Evolutionary conservation across 352 stramenopile genomes (phyloP), one percentile per base, ranked within the genome.

Genomic region (Globisporangium emineosum): DNA sequence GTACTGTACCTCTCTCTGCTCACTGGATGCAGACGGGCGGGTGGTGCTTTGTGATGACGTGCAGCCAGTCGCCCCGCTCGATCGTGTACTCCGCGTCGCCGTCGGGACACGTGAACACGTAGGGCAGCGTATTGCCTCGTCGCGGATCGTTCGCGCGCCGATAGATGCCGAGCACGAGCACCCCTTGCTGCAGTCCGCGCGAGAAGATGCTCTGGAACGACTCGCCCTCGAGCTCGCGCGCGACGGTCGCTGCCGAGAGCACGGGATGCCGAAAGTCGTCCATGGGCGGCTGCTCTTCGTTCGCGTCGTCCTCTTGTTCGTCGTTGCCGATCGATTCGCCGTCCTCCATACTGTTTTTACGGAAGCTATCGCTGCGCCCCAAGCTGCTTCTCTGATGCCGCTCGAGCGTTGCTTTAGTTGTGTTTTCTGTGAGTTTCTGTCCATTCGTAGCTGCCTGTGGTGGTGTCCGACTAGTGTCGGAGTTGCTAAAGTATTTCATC

Each of bases 21-120:
- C 58, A 78, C 25, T 61, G 55, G 49, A 85, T 77, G n/a, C 54
- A 67, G 35, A 83, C 52, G 9, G 71, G 69, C 30, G 57, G 35
- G 2, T 54, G 23, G 17, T 60, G 51, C 43, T 70, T 70, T 3
- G 77, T 72, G 33, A 88, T 58, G 32, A 84, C 71, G 56, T 85
- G 68, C 17, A 88, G 62, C 47, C 57, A 62, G 60, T 88, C 73
- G 1, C 69, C 77, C 33, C 59, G 70, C 65, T 78, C 75, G 45
- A 85, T 55, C 5, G 53, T 60, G 27, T 77, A 62, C 23, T 62
- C 63, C 0, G 42, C 67, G 23, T 76, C 64, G 12, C 52, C 68
- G n/a, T 73, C 64, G 5, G 79, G 79, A 54, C 76, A 83, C n/a
- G 76, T 89, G 52, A 77, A 76, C 56, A 86, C 72, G 65, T 86